These are phyloP conservation scores for Hirsutella thompsonii DNA, from an alignment of 2,329 filamentous ascomycete species.

Conservation along the genomic window DNA sequence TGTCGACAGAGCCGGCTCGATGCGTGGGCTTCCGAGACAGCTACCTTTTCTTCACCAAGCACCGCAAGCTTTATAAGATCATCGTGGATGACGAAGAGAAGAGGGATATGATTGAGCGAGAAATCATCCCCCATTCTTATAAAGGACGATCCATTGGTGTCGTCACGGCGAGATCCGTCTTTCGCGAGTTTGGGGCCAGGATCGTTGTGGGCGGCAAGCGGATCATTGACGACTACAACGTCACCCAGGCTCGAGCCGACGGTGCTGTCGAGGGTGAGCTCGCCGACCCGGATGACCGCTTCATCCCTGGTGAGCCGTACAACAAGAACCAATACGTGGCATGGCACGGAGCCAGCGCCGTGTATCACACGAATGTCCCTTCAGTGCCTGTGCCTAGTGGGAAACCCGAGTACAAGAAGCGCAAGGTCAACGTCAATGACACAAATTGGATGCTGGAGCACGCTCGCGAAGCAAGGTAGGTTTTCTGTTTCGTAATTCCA, in stretches of 20 bases:
- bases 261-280: constrained; percentile 80
- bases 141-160: constrained; percentile 96
- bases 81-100: constrained; percentile 98
- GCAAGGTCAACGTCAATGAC: constrained; percentile 78
- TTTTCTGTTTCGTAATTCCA: background rate
- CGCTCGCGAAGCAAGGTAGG: constrained; percentile 75
- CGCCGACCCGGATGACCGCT: constrained; percentile 76
- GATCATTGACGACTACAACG: constrained; percentile 83
- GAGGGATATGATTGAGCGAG: constrained; percentile 85
- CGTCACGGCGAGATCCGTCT: constrained; percentile 90
- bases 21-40: constrained; percentile 97
- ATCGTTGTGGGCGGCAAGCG: constrained; percentile 86
- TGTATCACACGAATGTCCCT: constrained; percentile 77
- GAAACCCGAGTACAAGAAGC: constrained; percentile 71
- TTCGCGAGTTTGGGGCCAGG: constrained; percentile 87
- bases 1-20: constrained; percentile 92
- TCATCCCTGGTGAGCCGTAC: constrained; percentile 72
- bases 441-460: constrained; percentile 97
- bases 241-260: constrained; percentile 57
- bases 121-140: constrained; percentile 95
- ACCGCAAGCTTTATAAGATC: constrained; percentile 92
- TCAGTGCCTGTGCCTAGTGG: constrained; percentile 63
- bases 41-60: constrained; percentile 98
- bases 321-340: constrained; percentile 99
- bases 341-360: constrained; percentile 92